Evolutionary conservation across 371 early-diverging fungal species (phyloP), one percentile per base, ranked within the genome.

Genomic region (Mortierella sp.): DNA sequence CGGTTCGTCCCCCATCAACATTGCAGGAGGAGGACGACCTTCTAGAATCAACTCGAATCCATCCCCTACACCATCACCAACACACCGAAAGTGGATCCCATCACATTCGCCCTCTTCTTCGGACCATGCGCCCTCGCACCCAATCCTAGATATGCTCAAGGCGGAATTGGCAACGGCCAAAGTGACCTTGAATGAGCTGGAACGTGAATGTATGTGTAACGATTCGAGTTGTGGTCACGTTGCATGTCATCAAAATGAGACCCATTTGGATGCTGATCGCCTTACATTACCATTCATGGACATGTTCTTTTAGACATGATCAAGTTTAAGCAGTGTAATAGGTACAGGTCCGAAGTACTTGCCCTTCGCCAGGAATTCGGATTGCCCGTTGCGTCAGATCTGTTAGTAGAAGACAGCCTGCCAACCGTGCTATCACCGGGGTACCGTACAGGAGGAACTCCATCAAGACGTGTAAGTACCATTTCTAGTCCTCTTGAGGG

Each of bases 181-280:
- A 31, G 80, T 81, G 19, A 86, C 85, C 28, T 70, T 90, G 22
- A 78, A 82, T 14, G 92, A 91, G 46, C 85, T 91, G 63, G 92
- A 92, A 69, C 88, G 88, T 64, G 94, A 93, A 82, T 86, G 90
- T 86, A 84, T 64, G 80, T 17, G n/a, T n/a, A n/a, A n/a, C n/a
- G n/a, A n/a, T n/a, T n/a, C n/a, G n/a, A n/a, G n/a, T n/a, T n/a
- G n/a, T n/a, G n/a, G n/a, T n/a, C n/a, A n/a, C n/a, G n/a, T n/a
- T n/a, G n/a, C n/a, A n/a, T n/a, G n/a, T n/a, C n/a, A n/a, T n/a
- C n/a, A n/a, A n/a, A n/a, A n/a, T n/a, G n/a, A n/a, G n/a, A n/a
- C n/a, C n/a, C n/a, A n/a, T n/a, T n/a, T n/a, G n/a, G n/a, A n/a
- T n/a, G n/a, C n/a, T n/a, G n/a, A n/a, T n/a, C n/a, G n/a, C n/a